Conservation (phyloP, 2,329 filamentous ascomycete genomes). For the Cladophialophora chaetospira region DNA sequence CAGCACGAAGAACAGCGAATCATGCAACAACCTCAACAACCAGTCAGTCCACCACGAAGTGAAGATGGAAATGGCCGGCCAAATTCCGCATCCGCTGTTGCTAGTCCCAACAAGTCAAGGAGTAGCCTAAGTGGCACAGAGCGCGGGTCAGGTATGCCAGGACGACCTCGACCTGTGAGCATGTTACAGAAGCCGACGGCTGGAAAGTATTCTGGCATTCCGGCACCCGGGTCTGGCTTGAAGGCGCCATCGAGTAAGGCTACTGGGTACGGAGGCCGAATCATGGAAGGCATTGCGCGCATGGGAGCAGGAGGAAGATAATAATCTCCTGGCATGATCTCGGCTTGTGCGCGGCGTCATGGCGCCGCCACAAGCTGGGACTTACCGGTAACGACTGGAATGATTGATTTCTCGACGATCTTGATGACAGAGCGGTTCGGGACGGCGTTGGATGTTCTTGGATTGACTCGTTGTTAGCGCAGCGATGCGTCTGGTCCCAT, state of each 20-base stretch:
- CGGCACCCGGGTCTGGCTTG: slow-evolving; percentile 32
- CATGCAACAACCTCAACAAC: slow-evolving; percentile 25
- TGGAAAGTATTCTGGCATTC: slow-evolving; percentile 32
- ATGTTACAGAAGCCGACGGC: slow-evolving; percentile 32
- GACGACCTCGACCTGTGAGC: slow-evolving; percentile 30
- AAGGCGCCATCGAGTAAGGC: slow-evolving; percentile 30
- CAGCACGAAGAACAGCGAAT: slow-evolving; percentile 34
- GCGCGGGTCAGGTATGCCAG: slow-evolving; percentile 2
- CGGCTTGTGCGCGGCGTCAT: neutral
- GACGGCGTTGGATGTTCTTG: neutral
- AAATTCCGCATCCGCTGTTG: slow-evolving; percentile 20
- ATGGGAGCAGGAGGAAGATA: slow-evolving; percentile 36
- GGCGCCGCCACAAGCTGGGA: neutral
- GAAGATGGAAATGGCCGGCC: slow-evolving; percentile 30
- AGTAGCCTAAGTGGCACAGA: slow-evolving; percentile 26
- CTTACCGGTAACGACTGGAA: slow-evolving; percentile 20
- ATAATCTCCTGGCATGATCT: neutral
- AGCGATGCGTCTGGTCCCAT: neutral
- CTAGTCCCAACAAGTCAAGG: slow-evolving; percentile 29
- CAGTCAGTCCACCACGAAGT: slow-evolving; percentile 33
- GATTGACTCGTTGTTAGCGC: neutral
- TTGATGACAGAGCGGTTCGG: slow-evolving; percentile 11
- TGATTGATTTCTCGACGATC: slow-evolving; percentile 18
- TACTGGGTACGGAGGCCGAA: slow-evolving; percentile 31
- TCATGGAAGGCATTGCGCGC: slow-evolving; percentile 37